Conservation (phyloP, 495 filamentous ascomycete species). For the Aspergillus bertholletiae region DNA sequence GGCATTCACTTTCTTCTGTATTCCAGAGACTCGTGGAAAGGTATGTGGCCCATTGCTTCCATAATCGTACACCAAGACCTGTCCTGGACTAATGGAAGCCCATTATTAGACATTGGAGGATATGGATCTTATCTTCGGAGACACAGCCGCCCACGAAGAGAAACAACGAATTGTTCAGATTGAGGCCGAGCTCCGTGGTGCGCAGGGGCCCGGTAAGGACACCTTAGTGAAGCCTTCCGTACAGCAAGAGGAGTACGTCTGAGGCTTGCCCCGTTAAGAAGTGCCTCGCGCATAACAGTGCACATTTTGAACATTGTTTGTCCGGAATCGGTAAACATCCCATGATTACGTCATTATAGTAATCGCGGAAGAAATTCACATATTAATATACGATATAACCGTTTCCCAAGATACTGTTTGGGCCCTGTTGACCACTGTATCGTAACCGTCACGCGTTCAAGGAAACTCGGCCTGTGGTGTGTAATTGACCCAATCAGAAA, state of each 20-base stretch:
- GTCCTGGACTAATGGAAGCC: neutral
- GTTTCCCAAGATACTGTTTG: neutral
- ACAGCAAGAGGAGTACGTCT: conserved; percentile 21
- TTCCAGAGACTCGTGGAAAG: conserved; percentile 60
- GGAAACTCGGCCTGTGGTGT: conserved; percentile 25
- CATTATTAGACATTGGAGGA: conserved; percentile 41
- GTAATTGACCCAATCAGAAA: conserved; percentile 46
- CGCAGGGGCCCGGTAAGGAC: conserved; percentile 19
- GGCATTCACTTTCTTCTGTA: conserved; percentile 53
- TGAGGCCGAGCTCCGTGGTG: conserved; percentile 59
- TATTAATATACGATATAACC: too few species aligned
- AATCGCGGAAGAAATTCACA: neutral
- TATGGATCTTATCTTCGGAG: conserved; percentile 76
- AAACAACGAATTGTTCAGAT: conserved; percentile 70
- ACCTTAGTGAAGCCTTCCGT: conserved; percentile 23
- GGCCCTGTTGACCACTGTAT: neutral
- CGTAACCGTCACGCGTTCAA: neutral
- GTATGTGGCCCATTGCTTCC: conserved; percentile 8
- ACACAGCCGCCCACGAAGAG: conserved; percentile 65
- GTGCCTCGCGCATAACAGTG: neutral
- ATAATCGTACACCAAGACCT: neutral
- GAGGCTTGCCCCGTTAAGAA: neutral
- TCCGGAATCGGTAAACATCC: neutral
- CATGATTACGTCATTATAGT: neutral
- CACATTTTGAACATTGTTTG: neutral